Base-by-base conservation (phyloP, 1,284 basidiomycete genomes). In the Fomitopsis pinicola region DNA sequence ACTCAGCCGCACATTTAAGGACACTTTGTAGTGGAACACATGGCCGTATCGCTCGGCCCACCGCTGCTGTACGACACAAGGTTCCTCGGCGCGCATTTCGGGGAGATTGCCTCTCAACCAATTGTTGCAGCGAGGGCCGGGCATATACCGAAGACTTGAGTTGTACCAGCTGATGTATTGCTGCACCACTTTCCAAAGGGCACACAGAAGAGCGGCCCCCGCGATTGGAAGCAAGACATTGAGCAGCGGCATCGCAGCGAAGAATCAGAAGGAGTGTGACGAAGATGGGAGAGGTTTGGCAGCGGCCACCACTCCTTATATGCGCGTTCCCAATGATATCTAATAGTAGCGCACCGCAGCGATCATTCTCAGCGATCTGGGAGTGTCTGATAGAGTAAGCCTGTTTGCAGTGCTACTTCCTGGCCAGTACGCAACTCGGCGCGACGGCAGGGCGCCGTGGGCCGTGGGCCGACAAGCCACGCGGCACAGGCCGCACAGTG, bases 1-100 rank as follows among this genome's bases (percentile, higher is more conserved):
- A 10, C 30, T 28, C 22, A 22, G 30, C 66, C 80, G 55, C 62
- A 87, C 86, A 36, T 76, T 75, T 40, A 87, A 72, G 1, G 82
- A 66, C 1, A 73, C 73, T 56, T 76, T 76, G 60, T 79, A 84
- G 59, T 70, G 78, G 55, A 87, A 65, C 0, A 80, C 83, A 8
- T 64, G 69, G 0, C 88, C 87, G 62, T 86, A 86, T 62, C 83
- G 65, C 46, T 75, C 66, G 0, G 78, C 69, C 88, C 88, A 91
- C 67, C 79, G 67, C 58, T 85, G 80, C 33, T 82, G 77, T 26
- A 80, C 64, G 0, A 74, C 73, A 5, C 77, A 57, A 61, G 83
- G 79, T 14, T 68, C 71, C n/a, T 71, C 73, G 2, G 75, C 68
- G 56, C 70, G 70, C 4, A 86, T 76, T 2, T 82, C 78, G 53